Percentiles rank a stretch among this genome's conserved stretches.
phyloP scores from a whole-genome alignment of 2,329 filamentous ascomycete genomes.

The Scedosporium dehoogii region DNA sequence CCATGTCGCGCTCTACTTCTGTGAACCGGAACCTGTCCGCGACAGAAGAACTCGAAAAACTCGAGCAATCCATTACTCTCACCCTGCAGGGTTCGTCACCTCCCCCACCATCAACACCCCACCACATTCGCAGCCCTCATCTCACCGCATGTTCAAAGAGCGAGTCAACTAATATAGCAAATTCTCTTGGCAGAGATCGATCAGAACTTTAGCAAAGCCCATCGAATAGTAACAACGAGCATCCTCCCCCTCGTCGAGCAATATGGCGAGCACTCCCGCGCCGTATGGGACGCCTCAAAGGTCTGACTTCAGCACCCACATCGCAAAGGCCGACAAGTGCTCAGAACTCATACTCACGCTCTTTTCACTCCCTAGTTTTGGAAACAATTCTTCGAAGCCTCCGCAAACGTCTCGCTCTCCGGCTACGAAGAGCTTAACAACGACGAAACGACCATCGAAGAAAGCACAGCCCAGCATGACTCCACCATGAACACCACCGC shows the following conservation, averaged over 20 bases:
- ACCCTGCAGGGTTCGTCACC: constrained; percentile 68
- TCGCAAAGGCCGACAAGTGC: background rate
- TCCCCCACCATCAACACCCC: background rate
- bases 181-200: constrained; percentile 68
- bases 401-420: constrained; percentile 90
- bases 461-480: constrained; percentile 47
- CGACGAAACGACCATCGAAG: constrained; percentile 39
- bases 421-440: constrained; percentile 80
- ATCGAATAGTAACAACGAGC: constrained; percentile 88
- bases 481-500: background rate
- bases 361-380: constrained; percentile 58
- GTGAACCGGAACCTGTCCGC: constrained; percentile 57
- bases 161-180: background rate
- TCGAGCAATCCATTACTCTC: constrained; percentile 94
- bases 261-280: constrained; percentile 85
- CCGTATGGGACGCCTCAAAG: constrained; percentile 96
- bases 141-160: background rate
- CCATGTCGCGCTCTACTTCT: constrained; percentile 39
- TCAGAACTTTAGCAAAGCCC: constrained; percentile 93
- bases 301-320: constrained; percentile 29
- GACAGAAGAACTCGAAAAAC: constrained; percentile 88
- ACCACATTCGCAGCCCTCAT: background rate
- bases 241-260: constrained; percentile 91
- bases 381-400: constrained; percentile 99
- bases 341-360: background rate